Evolutionary conservation across 2,329 filamentous ascomycete genomes (phyloP), one percentile per base, ranked within the genome.

Genomic region (Curvularia verruculosa): DNA sequence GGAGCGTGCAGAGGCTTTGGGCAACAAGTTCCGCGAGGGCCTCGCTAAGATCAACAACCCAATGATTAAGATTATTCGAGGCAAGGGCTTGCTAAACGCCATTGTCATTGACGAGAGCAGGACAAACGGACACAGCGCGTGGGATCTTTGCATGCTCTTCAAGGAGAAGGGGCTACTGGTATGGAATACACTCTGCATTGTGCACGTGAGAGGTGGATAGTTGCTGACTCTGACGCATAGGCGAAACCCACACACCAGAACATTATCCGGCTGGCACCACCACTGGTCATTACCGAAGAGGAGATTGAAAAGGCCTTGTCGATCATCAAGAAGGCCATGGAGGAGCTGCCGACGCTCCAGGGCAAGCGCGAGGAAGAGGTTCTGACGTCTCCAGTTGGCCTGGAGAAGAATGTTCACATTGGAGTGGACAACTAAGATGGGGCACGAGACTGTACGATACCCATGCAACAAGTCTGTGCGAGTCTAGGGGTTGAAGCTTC

Each of bases 241-340:
- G 95, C 95, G 70, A 99, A 99, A 85, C 95, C 95, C 28, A 99
- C 95, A 6, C 95, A 99, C 78, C 89, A 96, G 73, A 97, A 98
- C 79, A 98, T 99, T 77, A 99, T 99, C 75, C 90, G 95, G 56
- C 89, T 99, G 60, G 95, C 95, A n/a, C 95, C 95, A 45, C 95
- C 95, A 19, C 83, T 99, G 52, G 92, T 99, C 64, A 98, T 99
- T 71, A 92, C 89, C 24, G 92, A 98, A 72, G 85, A 89, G 58
- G 87, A 99, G 79, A 89, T 99, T 65, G 84, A 87, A 66, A 85
- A 87, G 72, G 89, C 94, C 1, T 76, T 98, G 52, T 77, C 77
- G 50, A 94, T 95, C 71, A 96, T 99, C 73, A 84, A 87, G 60
- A 88, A 93, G 73, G 88, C 94, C 13, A 83, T 97, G 70, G 82